Conservation (phyloP, 495 filamentous ascomycete species). For the Cercophora newfieldiana region DNA sequence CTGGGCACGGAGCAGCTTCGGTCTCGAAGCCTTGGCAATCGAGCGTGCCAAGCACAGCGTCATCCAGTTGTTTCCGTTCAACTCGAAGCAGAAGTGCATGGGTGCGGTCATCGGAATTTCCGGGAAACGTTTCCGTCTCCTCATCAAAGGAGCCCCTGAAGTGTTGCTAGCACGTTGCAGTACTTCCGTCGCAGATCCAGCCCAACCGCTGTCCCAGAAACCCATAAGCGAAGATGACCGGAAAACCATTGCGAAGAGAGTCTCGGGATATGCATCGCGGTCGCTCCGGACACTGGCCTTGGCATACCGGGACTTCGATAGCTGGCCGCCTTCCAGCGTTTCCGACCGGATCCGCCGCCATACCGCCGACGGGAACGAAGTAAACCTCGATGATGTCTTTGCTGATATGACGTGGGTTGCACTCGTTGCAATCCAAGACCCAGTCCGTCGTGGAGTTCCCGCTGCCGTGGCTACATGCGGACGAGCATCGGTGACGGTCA, state of each 20-base stretch:
- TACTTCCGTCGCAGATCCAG: slow-evolving; percentile 68
- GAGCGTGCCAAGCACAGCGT: slow-evolving; percentile 67
- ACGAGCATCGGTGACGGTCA: slow-evolving; percentile 73
- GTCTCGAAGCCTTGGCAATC: slow-evolving; percentile 49
- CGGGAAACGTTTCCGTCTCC: slow-evolving; percentile 64
- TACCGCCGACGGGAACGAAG: slow-evolving; percentile 59
- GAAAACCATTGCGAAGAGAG: slow-evolving; percentile 60
- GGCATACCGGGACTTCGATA: slow-evolving; percentile 83
- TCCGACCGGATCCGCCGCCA: neutral
- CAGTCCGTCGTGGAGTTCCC: slow-evolving; percentile 75
- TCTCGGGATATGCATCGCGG: slow-evolving; percentile 72
- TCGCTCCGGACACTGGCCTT: slow-evolving; percentile 89
- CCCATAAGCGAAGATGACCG: slow-evolving; percentile 55
- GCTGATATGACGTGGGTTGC: slow-evolving; percentile 74
- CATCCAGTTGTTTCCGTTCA: slow-evolving; percentile 78
- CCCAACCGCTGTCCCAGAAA: slow-evolving; percentile 50
- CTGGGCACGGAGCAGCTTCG: slow-evolving; percentile 69
- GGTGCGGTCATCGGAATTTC: slow-evolving; percentile 66
- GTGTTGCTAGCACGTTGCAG: slow-evolving; percentile 75
- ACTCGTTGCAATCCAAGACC: slow-evolving; percentile 84
- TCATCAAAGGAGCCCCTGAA: slow-evolving; percentile 85
- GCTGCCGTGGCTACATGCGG: slow-evolving; percentile 73
- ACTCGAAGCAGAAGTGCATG: slow-evolving; percentile 86
- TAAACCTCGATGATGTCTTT: slow-evolving; percentile 60
- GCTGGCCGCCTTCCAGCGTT: slow-evolving; percentile 75